A percentile compares a stretch with the other conserved stretches of the same genome.
These are phyloP conservation scores for Pisolithus sp. DNA, from an alignment of 768 basidiomycete species.

Conservation along the genomic window DNA sequence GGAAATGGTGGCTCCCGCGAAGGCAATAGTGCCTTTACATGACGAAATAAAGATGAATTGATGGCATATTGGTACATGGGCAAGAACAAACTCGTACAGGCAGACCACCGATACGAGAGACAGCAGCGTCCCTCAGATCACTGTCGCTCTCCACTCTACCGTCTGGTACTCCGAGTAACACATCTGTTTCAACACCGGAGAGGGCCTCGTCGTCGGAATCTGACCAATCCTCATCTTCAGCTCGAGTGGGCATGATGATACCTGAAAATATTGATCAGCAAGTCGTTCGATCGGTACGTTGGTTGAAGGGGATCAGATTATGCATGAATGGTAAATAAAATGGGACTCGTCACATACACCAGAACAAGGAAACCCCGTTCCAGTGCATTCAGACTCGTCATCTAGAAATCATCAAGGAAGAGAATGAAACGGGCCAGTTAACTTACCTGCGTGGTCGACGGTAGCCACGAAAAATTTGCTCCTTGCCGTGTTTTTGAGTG, in stretches of 20 bases:
- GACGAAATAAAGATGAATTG: conserved; percentile 40
- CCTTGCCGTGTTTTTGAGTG: not conserved
- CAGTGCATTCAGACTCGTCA: conserved; percentile 77
- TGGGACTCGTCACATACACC: conserved; percentile 56
- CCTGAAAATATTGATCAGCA: conserved; percentile 10
- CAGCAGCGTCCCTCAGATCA: conserved; percentile 69
- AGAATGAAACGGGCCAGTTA: conserved; percentile 2
- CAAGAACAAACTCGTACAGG: conserved; percentile 66
- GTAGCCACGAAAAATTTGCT: no score
- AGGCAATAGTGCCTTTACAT: conserved; percentile 65
- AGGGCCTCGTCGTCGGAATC: conserved; percentile 67
- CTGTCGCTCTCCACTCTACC: conserved; percentile 50
- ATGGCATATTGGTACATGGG: conserved; percentile 40
- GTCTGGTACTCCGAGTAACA: conserved; percentile 77
- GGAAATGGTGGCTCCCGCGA: conserved; percentile 53
- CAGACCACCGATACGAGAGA: conserved; percentile 85
- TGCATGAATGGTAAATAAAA: conserved; percentile 87
- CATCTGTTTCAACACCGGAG: conserved; percentile 59
- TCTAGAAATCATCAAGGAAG: conserved; percentile 45
- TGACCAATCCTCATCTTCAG: conserved; percentile 68
- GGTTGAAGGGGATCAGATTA: conserved; percentile 52
- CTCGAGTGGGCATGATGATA: conserved; percentile 34
- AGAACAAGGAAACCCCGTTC: conserved; percentile 55
- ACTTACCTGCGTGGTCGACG: conserved; percentile 14
- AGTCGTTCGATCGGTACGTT: not conserved